Evolutionary conservation across 306 rosid genomes (phyloP).

Genomic region (Comarum palustre): DNA sequence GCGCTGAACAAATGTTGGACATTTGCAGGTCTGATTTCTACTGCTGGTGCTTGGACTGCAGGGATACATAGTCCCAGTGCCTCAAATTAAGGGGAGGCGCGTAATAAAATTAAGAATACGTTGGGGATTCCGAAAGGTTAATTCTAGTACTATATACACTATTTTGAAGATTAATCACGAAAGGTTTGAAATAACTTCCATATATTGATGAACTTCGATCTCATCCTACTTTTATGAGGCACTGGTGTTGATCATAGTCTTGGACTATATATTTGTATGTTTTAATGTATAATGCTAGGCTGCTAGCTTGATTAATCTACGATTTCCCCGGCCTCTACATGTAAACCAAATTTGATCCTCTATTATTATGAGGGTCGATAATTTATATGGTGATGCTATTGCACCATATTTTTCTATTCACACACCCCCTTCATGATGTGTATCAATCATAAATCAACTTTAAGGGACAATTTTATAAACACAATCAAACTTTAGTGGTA

Average conservation of each 20-base stretch:
- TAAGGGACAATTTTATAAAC: too few relatives aligned
- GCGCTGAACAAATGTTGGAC: constrained; percentile 73
- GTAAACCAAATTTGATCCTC: neutral
- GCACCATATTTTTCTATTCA: too few relatives aligned
- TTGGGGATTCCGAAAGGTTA: too few relatives aligned
- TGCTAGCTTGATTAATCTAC: neutral
- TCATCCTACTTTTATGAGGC: neutral
- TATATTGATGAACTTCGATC: neutral
- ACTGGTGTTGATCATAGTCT: neutral
- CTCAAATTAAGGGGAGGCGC: neutral
- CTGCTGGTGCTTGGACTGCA: constrained; percentile 93
- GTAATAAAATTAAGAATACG: neutral
- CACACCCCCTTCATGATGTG: too few relatives aligned
- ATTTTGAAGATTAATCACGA: neutral
- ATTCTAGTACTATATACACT: neutral
- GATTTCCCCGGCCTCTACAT: neutral
- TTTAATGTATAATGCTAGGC: neutral
- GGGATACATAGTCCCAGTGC: neutral
- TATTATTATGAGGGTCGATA: too few relatives aligned
- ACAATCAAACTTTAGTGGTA: too few relatives aligned
- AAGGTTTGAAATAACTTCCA: neutral
- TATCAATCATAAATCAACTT: too few relatives aligned
- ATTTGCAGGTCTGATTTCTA: constrained; percentile 86
- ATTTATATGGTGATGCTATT: too few relatives aligned
- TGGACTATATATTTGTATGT: neutral